Conservation (phyloP, 2,329 filamentous ascomycete genomes). For the Sporothrix variecibatus region DNA sequence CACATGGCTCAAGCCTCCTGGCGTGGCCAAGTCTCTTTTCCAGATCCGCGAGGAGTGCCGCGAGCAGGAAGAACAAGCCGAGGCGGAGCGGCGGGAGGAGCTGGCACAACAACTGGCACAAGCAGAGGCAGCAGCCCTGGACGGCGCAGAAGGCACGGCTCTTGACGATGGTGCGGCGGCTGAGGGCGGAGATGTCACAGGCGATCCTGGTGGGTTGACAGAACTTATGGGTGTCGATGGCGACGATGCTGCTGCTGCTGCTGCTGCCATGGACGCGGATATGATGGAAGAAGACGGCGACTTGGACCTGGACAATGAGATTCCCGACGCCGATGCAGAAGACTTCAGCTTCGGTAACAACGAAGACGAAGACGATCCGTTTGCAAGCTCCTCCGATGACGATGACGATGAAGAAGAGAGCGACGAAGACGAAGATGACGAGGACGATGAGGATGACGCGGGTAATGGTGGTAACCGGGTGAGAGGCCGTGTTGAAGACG, state of each 20-base stretch:
- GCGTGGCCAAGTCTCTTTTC: conserved; percentile 84
- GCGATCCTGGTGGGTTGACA: conserved; percentile 68
- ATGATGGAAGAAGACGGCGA: conserved; percentile 56
- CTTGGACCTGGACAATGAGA: conserved; percentile 70
- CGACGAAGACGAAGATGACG: conserved; percentile 42
- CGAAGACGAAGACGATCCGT: conserved; percentile 42
- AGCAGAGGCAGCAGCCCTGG: conserved; percentile 42
- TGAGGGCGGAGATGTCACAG: conserved; percentile 59
- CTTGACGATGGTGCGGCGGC: neutral
- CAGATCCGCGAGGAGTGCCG: conserved; percentile 86
- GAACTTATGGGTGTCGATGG: conserved; percentile 38
- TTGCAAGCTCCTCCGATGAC: conserved; percentile 34
- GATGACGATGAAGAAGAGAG: conserved; percentile 45
- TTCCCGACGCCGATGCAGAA: conserved; percentile 64
- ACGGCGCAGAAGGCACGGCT: neutral
- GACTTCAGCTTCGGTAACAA: conserved; percentile 54
- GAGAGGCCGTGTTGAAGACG: neutral
- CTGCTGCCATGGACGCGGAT: conserved; percentile 46
- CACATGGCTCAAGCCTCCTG: conserved; percentile 87
- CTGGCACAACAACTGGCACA: conserved; percentile 74
- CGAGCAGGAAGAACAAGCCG: conserved; percentile 83
- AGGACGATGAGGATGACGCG: conserved; percentile 24
- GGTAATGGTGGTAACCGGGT: neutral
- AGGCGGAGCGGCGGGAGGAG: conserved; percentile 69
- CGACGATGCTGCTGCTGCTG: conserved; percentile 45